Evolutionary conservation across 1,284 basidiomycete species (phyloP), one percentile per base, ranked within the genome.

Genomic region (Sporisorium reilianum): DNA sequence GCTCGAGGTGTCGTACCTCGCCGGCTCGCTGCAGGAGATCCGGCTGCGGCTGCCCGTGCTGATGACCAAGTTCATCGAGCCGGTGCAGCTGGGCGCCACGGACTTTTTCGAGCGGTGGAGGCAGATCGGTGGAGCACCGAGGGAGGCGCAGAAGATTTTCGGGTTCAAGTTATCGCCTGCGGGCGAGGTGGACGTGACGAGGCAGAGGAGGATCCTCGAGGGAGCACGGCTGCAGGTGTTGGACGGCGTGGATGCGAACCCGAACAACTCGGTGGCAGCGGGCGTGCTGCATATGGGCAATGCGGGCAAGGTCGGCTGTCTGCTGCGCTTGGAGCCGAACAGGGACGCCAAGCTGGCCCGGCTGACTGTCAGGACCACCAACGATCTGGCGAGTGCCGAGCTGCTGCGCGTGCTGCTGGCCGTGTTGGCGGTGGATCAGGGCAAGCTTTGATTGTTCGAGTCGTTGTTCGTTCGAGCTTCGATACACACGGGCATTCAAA

Each of bases 21-120:
- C 95, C 3, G 96, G 95, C 25, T 91, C 93, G 10, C 91, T 94
- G 73, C 94, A 95, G 85, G 91, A 92, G 20, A 87, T 97, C 57
- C 90, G 92, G 0, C 86, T 99, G 57, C 90, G 91, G 51, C 87
- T 99, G 42, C 96, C 97, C 5, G 89, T 98, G 72, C 89, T 93
- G 55, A 83, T 97, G 71, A 92, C 91, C 46, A 95, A 96, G 85
- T 99, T 99, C 86, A 88, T 98, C 72, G 95, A 97, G 84, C 93
- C 93, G 38, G 94, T 97, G 59, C 91, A 91, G 58, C 89, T 99
- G 38, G 90, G 89, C 16, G 88, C 89, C 64, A 87, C 89, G 0
- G 93, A 96, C 77, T 99, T 99, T 88, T 99, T 99, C 85, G 95
- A 97, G 85, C 89, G 97, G 57, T 99, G 97, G 97, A 94, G 94